Evolutionary conservation across 2,329 filamentous ascomycete species (phyloP).

Genomic region (Biscogniauxia mediterranea): DNA sequence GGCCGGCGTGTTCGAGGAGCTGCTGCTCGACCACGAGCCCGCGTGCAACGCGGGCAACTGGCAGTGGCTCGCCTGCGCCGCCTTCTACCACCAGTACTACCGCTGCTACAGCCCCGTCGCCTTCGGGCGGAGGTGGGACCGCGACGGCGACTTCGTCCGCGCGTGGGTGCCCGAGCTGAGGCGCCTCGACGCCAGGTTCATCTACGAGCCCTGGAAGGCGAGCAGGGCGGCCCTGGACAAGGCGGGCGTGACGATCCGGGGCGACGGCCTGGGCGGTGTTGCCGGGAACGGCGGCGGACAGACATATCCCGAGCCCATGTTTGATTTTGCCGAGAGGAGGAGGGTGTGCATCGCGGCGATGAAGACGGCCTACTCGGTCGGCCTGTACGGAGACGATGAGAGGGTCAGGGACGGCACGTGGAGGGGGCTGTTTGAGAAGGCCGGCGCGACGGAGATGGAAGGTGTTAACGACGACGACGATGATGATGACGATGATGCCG

Average conservation of each 20-base stretch:
- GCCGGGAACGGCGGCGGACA: slow-evolving; percentile 38
- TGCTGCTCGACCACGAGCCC: slow-evolving; percentile 71
- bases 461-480: slow-evolving; percentile 35
- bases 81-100: slow-evolving; percentile 72
- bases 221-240: slow-evolving; percentile 65
- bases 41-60: slow-evolving; percentile 75
- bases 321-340: slow-evolving; percentile 66
- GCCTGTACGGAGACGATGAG: slow-evolving; percentile 62
- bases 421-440: slow-evolving; percentile 45
- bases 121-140: slow-evolving; percentile 76
- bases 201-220: slow-evolving; percentile 79
- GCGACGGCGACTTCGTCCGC: slow-evolving; percentile 61
- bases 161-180: slow-evolving; percentile 67
- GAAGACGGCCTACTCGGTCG: slow-evolving; percentile 67
- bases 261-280: slow-evolving; percentile 44
- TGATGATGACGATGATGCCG: slow-evolving; percentile 31
- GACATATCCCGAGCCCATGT: slow-evolving; percentile 72
- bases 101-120: slow-evolving; percentile 68
- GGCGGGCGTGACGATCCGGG: slow-evolving; percentile 59
- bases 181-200: slow-evolving; percentile 63
- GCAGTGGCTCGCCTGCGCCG: slow-evolving; percentile 75
- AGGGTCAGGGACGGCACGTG: slow-evolving; percentile 61
- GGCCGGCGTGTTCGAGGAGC: slow-evolving; percentile 75
- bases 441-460: slow-evolving; percentile 40
- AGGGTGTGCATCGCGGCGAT: slow-evolving; percentile 63